Evolutionary conservation across 371 early-diverging fungal genomes (phyloP), one percentile per base, ranked within the genome.

Genomic region (Catenaria anguillulae): DNA sequence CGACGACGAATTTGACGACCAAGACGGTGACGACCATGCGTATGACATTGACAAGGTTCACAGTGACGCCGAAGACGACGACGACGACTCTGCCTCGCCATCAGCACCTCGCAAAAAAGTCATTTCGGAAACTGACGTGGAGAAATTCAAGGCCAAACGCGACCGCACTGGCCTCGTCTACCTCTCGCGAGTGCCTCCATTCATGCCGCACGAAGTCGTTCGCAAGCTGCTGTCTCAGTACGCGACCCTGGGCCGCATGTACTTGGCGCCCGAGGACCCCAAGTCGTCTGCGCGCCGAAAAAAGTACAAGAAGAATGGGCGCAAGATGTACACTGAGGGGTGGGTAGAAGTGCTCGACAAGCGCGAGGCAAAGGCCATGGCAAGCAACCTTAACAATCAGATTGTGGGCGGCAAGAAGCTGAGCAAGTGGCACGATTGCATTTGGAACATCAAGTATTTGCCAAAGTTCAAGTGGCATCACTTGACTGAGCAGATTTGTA

Each of bases 301-400:
- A 66, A 83, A 86, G 64, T 80, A 84, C 63, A 62, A 66, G 31
- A 63, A 70, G 35, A 76, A 74, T 63, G 66, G 58, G 59, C 66
- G 71, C 4, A 60, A 63, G 26, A 88, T 88, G 66, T 97, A 80
- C 67, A 81, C 81, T 0, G 96, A 97, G 71, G 98, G 96, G 10
- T 97, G 98, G 98, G 83, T 97, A 6, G 98, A 97, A 72, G 96
- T 97, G 70, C 73, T 73, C 62, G 89, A 92, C 71, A 95, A 94
- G 71, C 81, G 80, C 60, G 75, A 78, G 21, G 97, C 93, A n/a
- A 86, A 90, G 66, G 70, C 73, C 17, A 77, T 84, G 4, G 96
- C 93, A 0, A 73, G 69, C 17, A 70, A 77, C 59, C 69, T 95
- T 54, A 96, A 97, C 72, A 82, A 83, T 65, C 80, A 77, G 50